Base-by-base conservation (phyloP, 2,329 filamentous ascomycete species). In the Thelonectria discophora region DNA sequence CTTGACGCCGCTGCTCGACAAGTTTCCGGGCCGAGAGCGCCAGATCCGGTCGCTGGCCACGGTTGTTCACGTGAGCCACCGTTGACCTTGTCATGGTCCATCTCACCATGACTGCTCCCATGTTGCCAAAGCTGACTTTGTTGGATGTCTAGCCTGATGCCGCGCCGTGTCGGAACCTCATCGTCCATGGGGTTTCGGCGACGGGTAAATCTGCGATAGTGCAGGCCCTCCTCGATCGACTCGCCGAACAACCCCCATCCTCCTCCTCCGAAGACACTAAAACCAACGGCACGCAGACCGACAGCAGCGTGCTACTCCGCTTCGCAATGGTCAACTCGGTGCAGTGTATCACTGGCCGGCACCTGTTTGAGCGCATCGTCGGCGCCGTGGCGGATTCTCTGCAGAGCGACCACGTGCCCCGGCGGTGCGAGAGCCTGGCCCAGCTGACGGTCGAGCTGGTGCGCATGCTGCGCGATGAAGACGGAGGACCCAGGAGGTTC, bases 191-290 rank as follows among this genome's bases (percentile, higher is more conserved):
- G 52, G 87, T 93, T 30, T 89, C 94, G 71, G 90, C 93, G 2
- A 97, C 94, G 0, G 94, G 93, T 42, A 98, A 98, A 79, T 92
- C 88, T 32, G 86, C 86, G 49, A 84, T 97, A 52, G 82, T 90
- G 3, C 81, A 82, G 58, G 82, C 84, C 3, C 83, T 79, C 20
- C 70, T 79, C 39, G 58, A 60, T 21, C 53, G 63, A 9, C 58
- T 79, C 10, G 66, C 67, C 24, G 54, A 68, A 32, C 60, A 64
- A 40, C 4, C 7, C 2, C 27, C 27, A 2, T 30, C 27, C 5
- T 10, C 27, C 27, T 30, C 27, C 27, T 10, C 27, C 5, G 2
- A 30, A 30, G 27, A 30, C 27, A 4, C 24, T 4, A 7, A 48
- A 62, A 18, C 60, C 57, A 21, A 50, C n/a, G 64, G 68, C 11